Evolutionary conservation across 805 yeast species (phyloP), one percentile per base, ranked within the genome.

Genomic region (Tanozyma kutaoensis): DNA sequence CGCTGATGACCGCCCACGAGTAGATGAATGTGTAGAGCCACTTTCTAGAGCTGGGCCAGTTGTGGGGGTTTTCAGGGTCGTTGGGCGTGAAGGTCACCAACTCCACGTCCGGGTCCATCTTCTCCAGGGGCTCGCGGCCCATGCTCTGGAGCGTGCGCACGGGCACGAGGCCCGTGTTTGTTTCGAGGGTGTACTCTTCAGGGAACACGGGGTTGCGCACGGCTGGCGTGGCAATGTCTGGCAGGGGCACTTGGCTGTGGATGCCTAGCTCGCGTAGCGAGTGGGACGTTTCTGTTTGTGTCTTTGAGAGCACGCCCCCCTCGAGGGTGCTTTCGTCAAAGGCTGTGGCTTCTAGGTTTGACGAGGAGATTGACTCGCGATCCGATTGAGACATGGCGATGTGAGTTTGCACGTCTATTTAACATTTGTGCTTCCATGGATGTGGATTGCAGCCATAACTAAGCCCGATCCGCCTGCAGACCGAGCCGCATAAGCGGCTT

Each of bases 1-100:
- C 95, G 42, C 84, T 69, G 31, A 86, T 75, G 27, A 86, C 95
- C 35, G 80, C 62, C 18, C 71, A 37, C 2, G 95, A 73, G 14
- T 81, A 58, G 8, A 74, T 36, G 17, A 77, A 46, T 0, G 96
- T 84, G 46, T 76, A 80, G 2, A 49, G 3, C 81, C 86, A 74
- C 45, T 72, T 69, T 14, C 48, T 29, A 36, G 40, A 38, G 18
- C 56, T 29, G 15, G 66, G 55, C 96, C 96, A 85, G 50, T 85
- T 85, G 44, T 75, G 76, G 16, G 96, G 96, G 52, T 86, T 86
- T 40, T 72, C 88, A 0, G 93, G 93, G 48, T 86, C 97, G 35
- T 70, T 67, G 12, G 73, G 58, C 5, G 62, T 56, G 48, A 84
- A 85, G 1, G 95, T 85, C 30, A 86, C 95, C 46, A 82, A 80